Evolutionary conservation across 2,329 filamentous ascomycete species (phyloP).

Genomic region (Curvularia sp.): DNA sequence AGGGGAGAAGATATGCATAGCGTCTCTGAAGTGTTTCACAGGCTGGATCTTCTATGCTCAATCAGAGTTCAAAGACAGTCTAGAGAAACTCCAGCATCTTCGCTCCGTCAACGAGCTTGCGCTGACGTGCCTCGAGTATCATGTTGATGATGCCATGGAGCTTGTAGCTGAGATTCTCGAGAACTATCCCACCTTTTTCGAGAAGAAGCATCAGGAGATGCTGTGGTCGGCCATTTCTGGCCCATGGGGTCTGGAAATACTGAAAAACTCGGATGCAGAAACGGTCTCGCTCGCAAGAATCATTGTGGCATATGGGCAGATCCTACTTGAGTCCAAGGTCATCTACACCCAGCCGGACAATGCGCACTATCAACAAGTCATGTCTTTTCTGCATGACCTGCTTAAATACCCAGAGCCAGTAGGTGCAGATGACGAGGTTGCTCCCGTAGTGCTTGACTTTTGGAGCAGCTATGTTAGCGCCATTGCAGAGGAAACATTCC

Average conservation of each 20-base stretch:
- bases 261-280: constrained; percentile 46
- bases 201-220: constrained; percentile 42
- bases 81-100: constrained; percentile 65
- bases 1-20: constrained; percentile 45
- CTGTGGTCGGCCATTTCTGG: constrained; percentile 46
- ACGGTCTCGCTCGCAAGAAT: constrained; percentile 47
- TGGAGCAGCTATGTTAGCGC: constrained; percentile 80
- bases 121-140: constrained; percentile 66
- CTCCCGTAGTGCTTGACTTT: constrained; percentile 77
- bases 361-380: constrained; percentile 45
- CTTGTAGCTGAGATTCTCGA: constrained; percentile 47
- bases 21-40: constrained; percentile 47
- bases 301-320: constrained; percentile 48
- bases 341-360: constrained; percentile 59
- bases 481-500: constrained; percentile 62
- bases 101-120: constrained; percentile 66
- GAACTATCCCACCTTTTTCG: constrained; percentile 47
- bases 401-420: constrained; percentile 71
- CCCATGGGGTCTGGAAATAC: constrained; percentile 47
- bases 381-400: constrained; percentile 66
- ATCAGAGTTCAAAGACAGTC: constrained; percentile 65
- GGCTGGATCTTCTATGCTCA: constrained; percentile 79
- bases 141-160: constrained; percentile 57
- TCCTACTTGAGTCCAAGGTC: constrained; percentile 42
- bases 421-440: constrained; percentile 76